A percentile compares a stretch with the other conserved stretches of the same genome.
phyloP scores from a whole-genome alignment of 768 basidiomycete species.

The Pulveroboletus ravenelii region DNA sequence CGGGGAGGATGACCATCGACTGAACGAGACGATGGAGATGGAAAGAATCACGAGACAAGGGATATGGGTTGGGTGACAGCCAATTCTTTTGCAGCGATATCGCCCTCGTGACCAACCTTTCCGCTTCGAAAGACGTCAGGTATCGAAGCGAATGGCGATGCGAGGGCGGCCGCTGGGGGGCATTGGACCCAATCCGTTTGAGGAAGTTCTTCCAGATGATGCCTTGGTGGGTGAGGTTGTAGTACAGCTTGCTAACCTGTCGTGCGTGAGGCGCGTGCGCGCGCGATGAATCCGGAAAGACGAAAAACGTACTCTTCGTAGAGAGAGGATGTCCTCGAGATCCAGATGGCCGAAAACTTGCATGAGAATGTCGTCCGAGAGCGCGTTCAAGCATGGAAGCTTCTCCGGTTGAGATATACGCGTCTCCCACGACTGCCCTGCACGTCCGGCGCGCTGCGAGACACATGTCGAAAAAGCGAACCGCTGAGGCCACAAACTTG shows the following conservation, averaged over 20 bases:
- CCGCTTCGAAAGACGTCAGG: slow-evolving; percentile 38
- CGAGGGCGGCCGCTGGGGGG: slow-evolving; percentile 60
- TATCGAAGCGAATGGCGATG: slow-evolving; percentile 37
- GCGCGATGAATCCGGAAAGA: neutral
- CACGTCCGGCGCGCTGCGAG: slow-evolving; percentile 6
- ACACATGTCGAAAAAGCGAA: slow-evolving; percentile 19
- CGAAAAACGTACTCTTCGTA: slow-evolving; percentile 32
- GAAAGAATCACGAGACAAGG: slow-evolving; percentile 23
- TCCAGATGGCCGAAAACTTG: slow-evolving; percentile 34
- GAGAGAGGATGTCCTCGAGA: slow-evolving; percentile 34
- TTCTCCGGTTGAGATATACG: slow-evolving; percentile 19
- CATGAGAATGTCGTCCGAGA: slow-evolving; percentile 38
- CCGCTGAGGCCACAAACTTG: slow-evolving; percentile 18
- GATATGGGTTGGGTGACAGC: slow-evolving; percentile 38
- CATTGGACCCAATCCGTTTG: slow-evolving; percentile 46
- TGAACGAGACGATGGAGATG: slow-evolving; percentile 34
- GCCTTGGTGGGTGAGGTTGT: slow-evolving; percentile 60
- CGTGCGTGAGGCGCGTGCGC: neutral
- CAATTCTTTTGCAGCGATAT: slow-evolving; percentile 60
- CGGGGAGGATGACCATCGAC: slow-evolving; percentile 58
- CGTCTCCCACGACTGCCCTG: slow-evolving; percentile 23
- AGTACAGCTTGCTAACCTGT: slow-evolving; percentile 57
- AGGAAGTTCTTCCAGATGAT: slow-evolving; percentile 67
- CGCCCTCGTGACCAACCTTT: slow-evolving; percentile 57
- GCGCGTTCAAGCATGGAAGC: slow-evolving; percentile 28